Conservation (phyloP, 371 early-diverging fungal genomes). For the Lichtheimia ramosa region DNA sequence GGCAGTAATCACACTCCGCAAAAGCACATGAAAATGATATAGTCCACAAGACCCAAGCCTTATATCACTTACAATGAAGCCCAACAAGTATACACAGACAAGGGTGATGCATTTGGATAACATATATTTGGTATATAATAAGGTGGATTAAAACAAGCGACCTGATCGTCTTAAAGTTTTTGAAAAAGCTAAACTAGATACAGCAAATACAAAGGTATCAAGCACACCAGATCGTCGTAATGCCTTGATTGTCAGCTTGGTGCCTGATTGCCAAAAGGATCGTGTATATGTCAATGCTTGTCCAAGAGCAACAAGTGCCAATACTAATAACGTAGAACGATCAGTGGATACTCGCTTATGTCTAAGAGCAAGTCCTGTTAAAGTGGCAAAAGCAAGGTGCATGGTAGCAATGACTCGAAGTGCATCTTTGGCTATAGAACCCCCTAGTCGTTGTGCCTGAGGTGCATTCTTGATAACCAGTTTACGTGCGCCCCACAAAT, state of each 20-base stretch:
- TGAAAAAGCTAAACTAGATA: slow-evolving; percentile 17
- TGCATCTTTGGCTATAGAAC: slow-evolving; percentile 12
- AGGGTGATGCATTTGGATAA: too few species aligned
- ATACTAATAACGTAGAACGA: slow-evolving; percentile 33
- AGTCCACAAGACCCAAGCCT: too few species aligned
- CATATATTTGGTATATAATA: too few species aligned
- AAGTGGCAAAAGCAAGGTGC: slow-evolving; percentile 34
- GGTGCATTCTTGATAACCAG: neutral
- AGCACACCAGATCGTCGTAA: slow-evolving; percentile 13
- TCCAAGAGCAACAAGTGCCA: slow-evolving; percentile 33
- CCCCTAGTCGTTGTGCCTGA: neutral
- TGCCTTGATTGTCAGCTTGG: slow-evolving; percentile 5
- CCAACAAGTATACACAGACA: too few species aligned
- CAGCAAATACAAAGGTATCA: slow-evolving; percentile 13
- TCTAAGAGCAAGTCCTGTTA: slow-evolving; percentile 30
- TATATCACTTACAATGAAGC: too few species aligned
- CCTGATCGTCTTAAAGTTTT: slow-evolving; percentile 17
- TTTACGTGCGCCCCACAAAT: slow-evolving; percentile 31
- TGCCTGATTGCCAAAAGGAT: slow-evolving; percentile 13
- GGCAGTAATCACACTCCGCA: too few species aligned
- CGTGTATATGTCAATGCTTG: slow-evolving; percentile 25
- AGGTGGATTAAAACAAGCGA: slow-evolving; percentile 7
- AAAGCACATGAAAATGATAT: too few species aligned
- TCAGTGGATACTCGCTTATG: slow-evolving; percentile 31
- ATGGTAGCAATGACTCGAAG: slow-evolving; percentile 25